These are phyloP conservation scores for Eimeria zaria DNA, from an alignment of 169 alveolate species.

Conservation along the genomic window DNA sequence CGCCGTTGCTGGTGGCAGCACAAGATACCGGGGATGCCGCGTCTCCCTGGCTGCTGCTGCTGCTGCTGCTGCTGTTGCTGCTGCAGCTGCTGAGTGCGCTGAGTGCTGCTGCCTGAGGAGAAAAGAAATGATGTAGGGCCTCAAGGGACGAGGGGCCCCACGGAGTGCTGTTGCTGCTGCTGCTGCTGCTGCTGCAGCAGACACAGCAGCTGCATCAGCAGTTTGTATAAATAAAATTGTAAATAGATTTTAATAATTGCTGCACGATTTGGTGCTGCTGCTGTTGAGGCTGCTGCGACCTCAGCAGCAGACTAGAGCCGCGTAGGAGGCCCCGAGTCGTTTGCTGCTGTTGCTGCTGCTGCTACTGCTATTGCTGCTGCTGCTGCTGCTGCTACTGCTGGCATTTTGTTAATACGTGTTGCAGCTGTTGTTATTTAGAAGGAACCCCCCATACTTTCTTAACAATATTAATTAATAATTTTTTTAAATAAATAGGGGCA, in stretches of 20 bases:
- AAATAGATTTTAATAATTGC: neutral
- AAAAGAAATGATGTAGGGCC: conserved; percentile 17
- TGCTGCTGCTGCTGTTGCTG: conserved; percentile 51
- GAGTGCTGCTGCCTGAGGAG: neutral
- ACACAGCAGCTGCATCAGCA: conserved; percentile 21
- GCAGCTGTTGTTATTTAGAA: neutral
- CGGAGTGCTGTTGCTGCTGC: conserved; percentile 51
- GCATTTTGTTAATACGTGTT: neutral
- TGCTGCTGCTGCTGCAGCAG: neutral
- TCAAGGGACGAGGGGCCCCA: conserved; percentile 55
- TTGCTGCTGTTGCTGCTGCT: conserved; percentile 65
- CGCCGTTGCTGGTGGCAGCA: neutral
- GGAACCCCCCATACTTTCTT: too few species aligned
- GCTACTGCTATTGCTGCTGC: too few species aligned
- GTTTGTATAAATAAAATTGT: neutral
- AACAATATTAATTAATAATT: neutral
- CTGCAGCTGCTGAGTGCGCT: neutral
- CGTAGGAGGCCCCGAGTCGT: conserved; percentile 27
- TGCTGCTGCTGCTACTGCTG: conserved; percentile 56
- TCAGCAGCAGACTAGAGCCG: neutral
- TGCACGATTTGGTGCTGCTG: neutral
- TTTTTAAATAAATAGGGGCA: neutral
- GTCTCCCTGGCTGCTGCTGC: neutral
- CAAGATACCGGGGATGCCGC: neutral
- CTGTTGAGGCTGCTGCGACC: neutral